Percentiles rank a stretch among this genome's conserved stretches.
Conservation (phyloP, 495 filamentous ascomycete species). For the Mytilinidion resinicola region DNA sequence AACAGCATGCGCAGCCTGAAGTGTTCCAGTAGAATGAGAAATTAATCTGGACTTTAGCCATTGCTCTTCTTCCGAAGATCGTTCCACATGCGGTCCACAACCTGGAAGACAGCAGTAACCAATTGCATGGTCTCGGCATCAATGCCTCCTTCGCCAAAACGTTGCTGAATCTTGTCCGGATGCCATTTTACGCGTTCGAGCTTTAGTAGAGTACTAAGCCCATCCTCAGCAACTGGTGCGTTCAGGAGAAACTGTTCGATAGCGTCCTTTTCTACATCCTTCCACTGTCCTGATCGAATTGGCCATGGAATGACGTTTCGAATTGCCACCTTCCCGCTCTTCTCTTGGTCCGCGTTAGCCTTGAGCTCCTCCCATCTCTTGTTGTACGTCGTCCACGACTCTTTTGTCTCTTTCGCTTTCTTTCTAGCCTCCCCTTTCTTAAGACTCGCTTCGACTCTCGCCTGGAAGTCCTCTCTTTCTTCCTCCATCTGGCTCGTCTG, state of each 20-base stretch:
- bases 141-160: constrained; percentile 59
- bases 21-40: too few species aligned
- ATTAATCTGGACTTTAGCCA: too few species aligned
- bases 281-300: constrained; percentile 53
- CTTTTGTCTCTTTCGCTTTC: constrained; percentile 46
- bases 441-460: constrained; percentile 47
- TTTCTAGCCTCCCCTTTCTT: constrained; percentile 44
- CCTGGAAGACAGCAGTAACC: constrained; percentile 89
- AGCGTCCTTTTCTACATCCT: constrained; percentile 55
- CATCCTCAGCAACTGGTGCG: constrained; percentile 37
- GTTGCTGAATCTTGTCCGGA: constrained; percentile 96
- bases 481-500: constrained; percentile 36
- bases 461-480: constrained; percentile 22
- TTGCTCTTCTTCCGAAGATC: constrained; percentile 18
- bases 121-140: constrained; percentile 64
- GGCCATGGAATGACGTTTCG: constrained; percentile 69
- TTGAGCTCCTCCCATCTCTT: constrained; percentile 55
- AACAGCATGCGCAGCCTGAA: too few species aligned
- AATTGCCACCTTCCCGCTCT: not conserved
- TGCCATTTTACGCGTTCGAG: constrained; percentile 89
- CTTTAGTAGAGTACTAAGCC: constrained; percentile 56
- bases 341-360: constrained; percentile 25
- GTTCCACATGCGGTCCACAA: constrained; percentile 75
- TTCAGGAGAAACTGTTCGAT: constrained; percentile 59
- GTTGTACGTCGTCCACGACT: constrained; percentile 59